Evolutionary conservation across 768 basidiomycete species (phyloP), one percentile per base, ranked within the genome.

Genomic region (Leucosporidium yakuticum): DNA sequence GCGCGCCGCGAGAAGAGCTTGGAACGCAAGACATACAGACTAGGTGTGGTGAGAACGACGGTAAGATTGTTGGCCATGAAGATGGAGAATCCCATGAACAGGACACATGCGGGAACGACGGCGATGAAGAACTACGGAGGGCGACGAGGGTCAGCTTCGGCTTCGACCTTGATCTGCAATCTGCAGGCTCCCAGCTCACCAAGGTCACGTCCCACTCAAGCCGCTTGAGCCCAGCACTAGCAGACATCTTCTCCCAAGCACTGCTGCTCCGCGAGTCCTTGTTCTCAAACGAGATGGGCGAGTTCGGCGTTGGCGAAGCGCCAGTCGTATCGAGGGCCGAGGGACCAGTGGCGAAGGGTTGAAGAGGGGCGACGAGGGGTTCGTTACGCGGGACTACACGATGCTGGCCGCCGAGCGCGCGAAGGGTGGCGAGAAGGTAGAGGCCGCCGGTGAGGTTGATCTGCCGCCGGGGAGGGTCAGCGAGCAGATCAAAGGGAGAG

Each of bases 391-490:
- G 63, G 8, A 63, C 54, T 39, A 63, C 15, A 15, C 39, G 39
- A 14, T 47, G 49, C 20, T 63, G 39, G 27, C 29, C 25, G 21
- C 44, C 44, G 23, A 57, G 31, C 4, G 55, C 44, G 44, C 63
- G 63, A 47, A 63, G 63, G 23, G 63, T 36, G 1, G 54, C 31
- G 44, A 63, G 54, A 6, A 63, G 55, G 44, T 56, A 31, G 63
- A 63, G 9, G 63, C 44, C 63, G 29, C 27, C 19, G 54, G 56
- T 44, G 54, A 63, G 54, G 63, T 63, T 63, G 44, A 63, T 54
- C 62, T 63, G 39, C 1, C 4, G 5, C 3, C 27, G 15, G 9
- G 5, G 19, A 31, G 7, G 17, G 27, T 53, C 14, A 53, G 23
- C n/a, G 49, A 27, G 51, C 1, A 21, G 0, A 27, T 2, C n/a